Base-by-base conservation (phyloP, 1,284 basidiomycete genomes). In the Malassezia nana region DNA sequence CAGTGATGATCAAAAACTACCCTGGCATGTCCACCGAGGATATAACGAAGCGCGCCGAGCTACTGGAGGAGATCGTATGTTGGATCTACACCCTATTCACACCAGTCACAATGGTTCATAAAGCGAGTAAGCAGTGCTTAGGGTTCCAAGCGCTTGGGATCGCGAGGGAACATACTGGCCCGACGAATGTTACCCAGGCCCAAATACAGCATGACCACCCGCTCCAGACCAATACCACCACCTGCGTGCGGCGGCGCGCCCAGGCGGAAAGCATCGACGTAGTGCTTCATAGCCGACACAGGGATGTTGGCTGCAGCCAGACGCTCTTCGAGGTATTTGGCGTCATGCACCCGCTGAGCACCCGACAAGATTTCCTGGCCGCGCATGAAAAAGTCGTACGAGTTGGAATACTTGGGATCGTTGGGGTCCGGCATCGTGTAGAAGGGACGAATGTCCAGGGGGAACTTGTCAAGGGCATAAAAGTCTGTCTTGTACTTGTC, bases 321-420 rank as follows among this genome's bases (percentile, higher is more conserved):
- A 75, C 86, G 82, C 77, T 87, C 82, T 57, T 81, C 81, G 56
- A 98, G 82, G 59, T 92, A 79, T 13, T 78, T 77, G 5, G 92
- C 83, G 68, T 96, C 90, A 77, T 98, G 94, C 50, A 95, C 83
- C 78, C 91, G 88, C 76, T 98, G 92, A 16, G 92, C 92, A 15
- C 92, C 92, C 2, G 90, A 95, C 26, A 98, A 79, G 68, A 98
- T 96, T 77, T 98, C 92, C 77, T 98, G 90, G 12, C 92, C 92
- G 35, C 92, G 84, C 89, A 98, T 95, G 82, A 98, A 96, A 77
- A 98, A 96, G 78, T 98, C 92, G 77, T 98, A 98, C 40, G 92
- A 95, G 78, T 98, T 96, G 52, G 91, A 94, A 51, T 95, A 80
- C 41, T 62, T 62, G 45, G 32, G 18, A 49, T 74, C 64, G 7